phyloP scores from a whole-genome alignment of 768 basidiomycete genomes.

The Amanita thiersii region DNA sequence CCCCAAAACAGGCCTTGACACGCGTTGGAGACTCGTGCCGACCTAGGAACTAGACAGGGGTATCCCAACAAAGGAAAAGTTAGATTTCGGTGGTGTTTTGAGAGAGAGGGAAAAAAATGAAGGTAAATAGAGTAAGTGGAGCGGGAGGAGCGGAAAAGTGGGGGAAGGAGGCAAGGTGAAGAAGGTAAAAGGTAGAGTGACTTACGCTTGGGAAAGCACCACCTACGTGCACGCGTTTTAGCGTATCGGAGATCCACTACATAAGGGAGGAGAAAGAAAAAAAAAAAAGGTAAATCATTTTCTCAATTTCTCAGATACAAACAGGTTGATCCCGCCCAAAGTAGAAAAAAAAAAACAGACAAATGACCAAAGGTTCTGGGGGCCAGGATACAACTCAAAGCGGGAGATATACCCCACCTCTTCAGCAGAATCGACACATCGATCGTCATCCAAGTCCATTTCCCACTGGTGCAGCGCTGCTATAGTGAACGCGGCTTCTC shows the following conservation, averaged over 20 bases:
- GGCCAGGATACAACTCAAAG: neutral
- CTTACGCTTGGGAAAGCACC: conserved; percentile 82
- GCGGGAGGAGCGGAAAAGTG: too few species aligned
- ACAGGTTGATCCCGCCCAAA: too few species aligned
- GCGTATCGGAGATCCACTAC: conserved; percentile 74
- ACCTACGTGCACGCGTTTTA: conserved; percentile 65
- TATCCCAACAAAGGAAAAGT: too few species aligned
- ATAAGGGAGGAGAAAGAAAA: neutral
- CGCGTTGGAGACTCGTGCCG: conserved; percentile 58
- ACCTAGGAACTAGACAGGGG: conserved; percentile 68
- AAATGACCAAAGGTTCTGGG: too few species aligned
- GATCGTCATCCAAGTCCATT: conserved; percentile 69
- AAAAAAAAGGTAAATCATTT: conserved; percentile 11
- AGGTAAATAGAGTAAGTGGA: conserved; percentile 7
- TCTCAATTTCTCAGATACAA: too few species aligned
- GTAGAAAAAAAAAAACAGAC: neutral
- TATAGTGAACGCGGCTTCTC: conserved; percentile 77
- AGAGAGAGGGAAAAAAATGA: conserved; percentile 12
- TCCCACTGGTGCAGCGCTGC: conserved; percentile 93
- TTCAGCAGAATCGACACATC: conserved; percentile 79
- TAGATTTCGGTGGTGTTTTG: conserved; percentile 8
- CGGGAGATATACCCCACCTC: conserved; percentile 37
- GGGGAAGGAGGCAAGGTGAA: neutral
- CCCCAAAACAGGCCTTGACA: conserved; percentile 60
- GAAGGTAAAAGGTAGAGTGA: conserved; percentile 13